Evolutionary conservation across 2,329 filamentous ascomycete genomes (phyloP).

Genomic region (Diaporthe velutina): DNA sequence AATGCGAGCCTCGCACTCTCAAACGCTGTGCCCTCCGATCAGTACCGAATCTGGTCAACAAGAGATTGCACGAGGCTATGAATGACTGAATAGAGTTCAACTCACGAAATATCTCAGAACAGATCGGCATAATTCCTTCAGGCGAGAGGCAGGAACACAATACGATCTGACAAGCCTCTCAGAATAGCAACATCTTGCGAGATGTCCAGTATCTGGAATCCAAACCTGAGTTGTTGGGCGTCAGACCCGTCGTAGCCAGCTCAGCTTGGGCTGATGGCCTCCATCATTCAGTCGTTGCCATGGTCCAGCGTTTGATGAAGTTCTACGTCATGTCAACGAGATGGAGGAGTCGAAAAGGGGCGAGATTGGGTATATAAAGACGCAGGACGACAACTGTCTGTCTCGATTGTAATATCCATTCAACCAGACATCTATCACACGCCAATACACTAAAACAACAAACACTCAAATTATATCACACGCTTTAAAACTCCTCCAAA

Average conservation of each 20-base stretch:
- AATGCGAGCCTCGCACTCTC: not conserved
- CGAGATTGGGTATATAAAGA: not conserved
- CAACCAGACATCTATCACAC: not conserved
- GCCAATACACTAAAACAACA: not conserved
- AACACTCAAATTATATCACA: not conserved
- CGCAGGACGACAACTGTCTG: not conserved
- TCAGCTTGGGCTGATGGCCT: not conserved
- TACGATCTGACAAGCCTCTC: not conserved
- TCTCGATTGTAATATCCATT: too few species aligned
- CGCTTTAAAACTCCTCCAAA: not conserved
- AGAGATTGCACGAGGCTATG: not conserved
- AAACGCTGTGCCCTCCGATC: not conserved
- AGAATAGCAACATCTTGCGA: not conserved
- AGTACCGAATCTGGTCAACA: not conserved
- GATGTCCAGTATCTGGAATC: not conserved
- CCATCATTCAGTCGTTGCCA: too few species aligned
- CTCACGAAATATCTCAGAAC: not conserved
- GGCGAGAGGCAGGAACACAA: not conserved
- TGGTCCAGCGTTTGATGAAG: not conserved
- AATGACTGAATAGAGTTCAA: not conserved
- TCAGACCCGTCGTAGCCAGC: not conserved
- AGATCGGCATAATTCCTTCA: not conserved
- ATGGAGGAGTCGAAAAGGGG: not conserved
- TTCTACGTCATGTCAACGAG: not conserved
- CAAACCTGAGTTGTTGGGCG: not conserved